Evolutionary conservation across 2,329 filamentous ascomycete species (phyloP), one percentile per base, ranked within the genome.

Genomic region (Pseudogymnoascus sp.): DNA sequence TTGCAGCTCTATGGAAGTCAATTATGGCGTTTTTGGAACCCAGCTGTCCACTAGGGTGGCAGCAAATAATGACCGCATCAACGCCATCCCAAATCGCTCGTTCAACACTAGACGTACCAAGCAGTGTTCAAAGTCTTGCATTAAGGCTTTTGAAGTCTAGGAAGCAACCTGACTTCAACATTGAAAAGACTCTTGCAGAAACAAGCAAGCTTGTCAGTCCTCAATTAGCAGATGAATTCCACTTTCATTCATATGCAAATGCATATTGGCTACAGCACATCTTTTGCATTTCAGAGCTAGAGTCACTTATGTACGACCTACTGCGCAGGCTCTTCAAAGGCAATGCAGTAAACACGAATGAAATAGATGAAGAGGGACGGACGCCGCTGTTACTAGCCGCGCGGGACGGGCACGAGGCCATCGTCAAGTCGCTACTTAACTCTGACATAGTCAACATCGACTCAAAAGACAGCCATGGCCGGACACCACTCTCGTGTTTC

Each of bases 1-100:
- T 59, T 83, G 79, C 61, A 72, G 85, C 0, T 79, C 84, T 0
- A 68, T 76, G 0, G 87, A 90, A 62, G 83, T 90, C n/a, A n/a
- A n/a, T n/a, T n/a, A n/a, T n/a, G n/a, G n/a, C n/a, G n/a, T n/a
- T n/a, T n/a, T n/a, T n/a, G n/a, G n/a, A n/a, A n/a, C n/a, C n/a
- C n/a, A n/a, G n/a, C n/a, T n/a, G n/a, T n/a, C n/a, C n/a, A n/a
- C n/a, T n/a, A n/a, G n/a, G n/a, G n/a, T n/a, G n/a, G n/a, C n/a
- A n/a, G n/a, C n/a, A n/a, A n/a, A n/a, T n/a, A n/a, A n/a, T n/a
- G n/a, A n/a, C n/a, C n/a, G n/a, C n/a, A n/a, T n/a, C n/a, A n/a
- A n/a, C n/a, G n/a, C n/a, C n/a, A n/a, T n/a, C n/a, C n/a, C n/a
- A n/a, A n/a, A n/a, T n/a, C n/a, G n/a, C n/a, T n/a, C n/a, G n/a